Base-by-base conservation (phyloP, 2,329 filamentous ascomycete species). In the Claviceps arundinis region DNA sequence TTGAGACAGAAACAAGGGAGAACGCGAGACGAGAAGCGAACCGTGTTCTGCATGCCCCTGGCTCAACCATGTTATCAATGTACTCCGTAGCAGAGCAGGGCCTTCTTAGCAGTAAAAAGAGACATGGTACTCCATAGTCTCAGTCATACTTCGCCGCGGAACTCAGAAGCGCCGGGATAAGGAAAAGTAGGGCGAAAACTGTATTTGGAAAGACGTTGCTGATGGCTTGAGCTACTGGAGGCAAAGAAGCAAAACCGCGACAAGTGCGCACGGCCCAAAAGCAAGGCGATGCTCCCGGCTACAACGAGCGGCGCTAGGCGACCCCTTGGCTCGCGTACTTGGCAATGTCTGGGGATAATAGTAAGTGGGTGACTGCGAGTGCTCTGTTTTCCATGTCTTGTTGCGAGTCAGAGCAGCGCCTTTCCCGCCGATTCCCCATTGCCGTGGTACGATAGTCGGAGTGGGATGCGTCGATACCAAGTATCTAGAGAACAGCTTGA, bases 191-290 rank as follows among this genome's bases (percentile, higher is more conserved):
- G 56, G 54, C 54, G 53, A 41, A 46, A 17, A 4, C 37, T 14
- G 26, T 43, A 17, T 37, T 38, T 34, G 38, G 24, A 34, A n/a
- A 30, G 47, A 51, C 37, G 42, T 50, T 47, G 48, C 22, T 40
- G 41, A 38, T 51, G 44, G 43, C 52, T 51, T 38, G 37, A 37
- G 44, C 47, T 48, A 44, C 41, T 30, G 50, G 24, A n/a, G 37
- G 14, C 24, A 24, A 55, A 55, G 17, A 53, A 51, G 51, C 44
- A 53, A 52, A 53, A 50, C 44, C 42, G 26, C 49, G 47, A 51
- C 44, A 48, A 48, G 34, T 52, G 50, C 50, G 47, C 47, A 17
- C 50, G 38, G 6, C 26, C 22, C 48, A 51, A 55, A 55, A 55
- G 54, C 46, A 55, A 55, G 51, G 41, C 48, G 38, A 37, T 46